Percentiles rank a stretch among this genome's conserved stretches.
These are phyloP conservation scores for Vachellia collinsii DNA, from an alignment of 306 rosid genomes.

Conservation along the genomic window DNA sequence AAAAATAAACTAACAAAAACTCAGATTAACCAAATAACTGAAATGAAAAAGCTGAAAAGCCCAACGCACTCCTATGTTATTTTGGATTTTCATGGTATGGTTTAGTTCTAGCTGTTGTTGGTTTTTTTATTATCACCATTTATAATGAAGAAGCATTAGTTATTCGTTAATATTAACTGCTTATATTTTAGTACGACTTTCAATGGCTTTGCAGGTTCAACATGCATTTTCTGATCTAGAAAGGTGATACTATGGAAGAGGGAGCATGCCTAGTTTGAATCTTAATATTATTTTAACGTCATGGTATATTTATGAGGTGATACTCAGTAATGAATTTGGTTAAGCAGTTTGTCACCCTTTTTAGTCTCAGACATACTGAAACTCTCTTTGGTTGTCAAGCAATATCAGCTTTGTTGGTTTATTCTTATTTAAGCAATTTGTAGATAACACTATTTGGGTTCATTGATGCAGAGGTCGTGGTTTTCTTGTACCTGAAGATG, in stretches of 20 bases:
- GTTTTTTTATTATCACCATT: background rate
- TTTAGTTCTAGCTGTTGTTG: no score
- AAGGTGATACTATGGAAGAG: conserved; percentile 51
- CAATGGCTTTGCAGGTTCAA: conserved; percentile 65
- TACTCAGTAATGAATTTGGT: conserved; percentile 4
- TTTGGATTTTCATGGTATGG: no score
- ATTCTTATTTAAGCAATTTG: conserved; percentile 2
- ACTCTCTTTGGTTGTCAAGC: conserved; percentile 17
- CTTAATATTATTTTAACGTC: background rate
- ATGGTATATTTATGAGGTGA: conserved; percentile 1
- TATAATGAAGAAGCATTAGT: background rate
- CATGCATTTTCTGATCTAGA: conserved; percentile 83
- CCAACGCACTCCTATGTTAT: no score
- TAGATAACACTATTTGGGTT: conserved; percentile 29
- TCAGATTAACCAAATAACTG: no score
- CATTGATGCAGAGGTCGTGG: conserved; percentile 76
- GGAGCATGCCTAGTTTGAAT: conserved; percentile 17
- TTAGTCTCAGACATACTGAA: conserved; percentile 8
- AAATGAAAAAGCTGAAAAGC: no score
- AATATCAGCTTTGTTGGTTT: conserved; percentile 23
- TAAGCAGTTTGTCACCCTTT: conserved; percentile 12
- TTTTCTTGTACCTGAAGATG: conserved; percentile 74
- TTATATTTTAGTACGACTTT: conserved; percentile 10
- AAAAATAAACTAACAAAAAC: no score
- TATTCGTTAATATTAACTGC: background rate